These are phyloP conservation scores for Heimioporus punctisporus DNA, from an alignment of 1,284 basidiomycete genomes.

Conservation along the genomic window DNA sequence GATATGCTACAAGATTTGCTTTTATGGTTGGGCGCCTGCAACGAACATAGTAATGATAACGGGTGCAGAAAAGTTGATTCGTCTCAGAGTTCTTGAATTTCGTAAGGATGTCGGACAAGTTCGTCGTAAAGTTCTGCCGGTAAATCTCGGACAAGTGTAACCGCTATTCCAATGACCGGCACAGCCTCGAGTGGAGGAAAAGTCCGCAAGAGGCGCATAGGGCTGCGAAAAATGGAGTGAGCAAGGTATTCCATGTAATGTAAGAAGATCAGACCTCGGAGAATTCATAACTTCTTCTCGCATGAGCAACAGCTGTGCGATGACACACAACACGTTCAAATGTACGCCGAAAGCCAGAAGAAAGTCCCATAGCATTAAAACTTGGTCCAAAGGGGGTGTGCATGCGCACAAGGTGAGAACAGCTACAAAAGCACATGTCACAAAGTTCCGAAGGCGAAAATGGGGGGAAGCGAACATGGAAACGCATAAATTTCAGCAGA, in stretches of 20 bases:
- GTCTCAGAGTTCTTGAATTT: constrained; percentile 41
- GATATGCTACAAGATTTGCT: constrained; percentile 27
- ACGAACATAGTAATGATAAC: constrained; percentile 3
- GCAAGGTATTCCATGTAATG: neutral
- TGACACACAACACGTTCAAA: constrained; percentile 94
- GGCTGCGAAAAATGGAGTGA: constrained; percentile 51
- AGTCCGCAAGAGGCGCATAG: constrained; percentile 94
- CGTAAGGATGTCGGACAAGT: constrained; percentile 89
- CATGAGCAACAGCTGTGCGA: constrained; percentile 92
- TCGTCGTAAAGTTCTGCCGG: constrained; percentile 90
- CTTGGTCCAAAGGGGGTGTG: constrained; percentile 94
- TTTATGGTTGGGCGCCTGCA: constrained; percentile 10
- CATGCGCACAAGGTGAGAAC: constrained; percentile 96
- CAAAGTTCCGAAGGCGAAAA: constrained; percentile 2
- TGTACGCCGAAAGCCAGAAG: constrained; percentile 96
- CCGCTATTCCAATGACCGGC: constrained; percentile 89
- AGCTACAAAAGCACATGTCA: constrained; percentile 48
- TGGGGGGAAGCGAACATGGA: constrained; percentile 65
- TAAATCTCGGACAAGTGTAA: constrained; percentile 91
- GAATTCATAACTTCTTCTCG: constrained; percentile 87
- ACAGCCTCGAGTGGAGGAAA: constrained; percentile 92
- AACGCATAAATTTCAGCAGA: constrained; percentile 99
- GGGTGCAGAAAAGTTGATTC: constrained; percentile 1
- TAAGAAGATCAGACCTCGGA: constrained; percentile 59
- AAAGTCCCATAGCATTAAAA: constrained; percentile 97